phyloP scores from a whole-genome alignment of 352 stramenopile genomes.

The Globisporangium heterothallicum region DNA sequence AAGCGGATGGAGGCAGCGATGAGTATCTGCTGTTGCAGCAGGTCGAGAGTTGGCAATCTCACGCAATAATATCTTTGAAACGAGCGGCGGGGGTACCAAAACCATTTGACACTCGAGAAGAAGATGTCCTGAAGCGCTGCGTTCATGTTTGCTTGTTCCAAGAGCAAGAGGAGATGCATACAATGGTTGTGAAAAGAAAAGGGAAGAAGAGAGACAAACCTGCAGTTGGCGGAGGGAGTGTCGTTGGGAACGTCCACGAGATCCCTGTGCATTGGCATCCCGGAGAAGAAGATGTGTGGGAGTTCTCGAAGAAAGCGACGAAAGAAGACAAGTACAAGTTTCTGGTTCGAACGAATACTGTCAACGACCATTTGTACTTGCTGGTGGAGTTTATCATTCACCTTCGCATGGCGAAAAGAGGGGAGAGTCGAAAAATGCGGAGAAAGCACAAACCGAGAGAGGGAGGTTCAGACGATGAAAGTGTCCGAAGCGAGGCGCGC shows the following conservation, averaged over 20 bases:
- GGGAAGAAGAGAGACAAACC: conserved; percentile 7
- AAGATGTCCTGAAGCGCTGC: conserved; percentile 74
- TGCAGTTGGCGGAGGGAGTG: conserved; percentile 21
- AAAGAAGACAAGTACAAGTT: conserved; percentile 84
- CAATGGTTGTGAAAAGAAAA: conserved; percentile 8
- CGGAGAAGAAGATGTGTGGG: conserved; percentile 72
- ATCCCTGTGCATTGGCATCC: conserved; percentile 70
- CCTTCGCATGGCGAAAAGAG: conserved; percentile 27
- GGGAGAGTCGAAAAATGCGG: conserved; percentile 16
- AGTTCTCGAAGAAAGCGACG: conserved; percentile 72
- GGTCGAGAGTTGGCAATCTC: conserved; percentile 43
- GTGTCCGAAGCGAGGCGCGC: conserved; percentile 17
- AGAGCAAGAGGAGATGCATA: conserved; percentile 32
- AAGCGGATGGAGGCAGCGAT: conserved; percentile 20
- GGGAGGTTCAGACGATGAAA: not conserved
- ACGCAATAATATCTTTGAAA: conserved; percentile 77
- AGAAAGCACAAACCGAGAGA: conserved; percentile 4
- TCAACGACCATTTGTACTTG: conserved; percentile 64
- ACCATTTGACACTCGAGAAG: conserved; percentile 69
- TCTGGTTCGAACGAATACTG: conserved; percentile 59
- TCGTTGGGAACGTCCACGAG: conserved; percentile 74
- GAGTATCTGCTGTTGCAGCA: conserved; percentile 43
- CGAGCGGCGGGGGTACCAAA: conserved; percentile 61
- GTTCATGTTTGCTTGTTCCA: conserved; percentile 78
- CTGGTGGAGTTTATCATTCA: conserved; percentile 76